Evolutionary conservation across 306 rosid genomes (phyloP), one percentile per base, ranked within the genome.

Genomic region (Luffa acutangula): DNA sequence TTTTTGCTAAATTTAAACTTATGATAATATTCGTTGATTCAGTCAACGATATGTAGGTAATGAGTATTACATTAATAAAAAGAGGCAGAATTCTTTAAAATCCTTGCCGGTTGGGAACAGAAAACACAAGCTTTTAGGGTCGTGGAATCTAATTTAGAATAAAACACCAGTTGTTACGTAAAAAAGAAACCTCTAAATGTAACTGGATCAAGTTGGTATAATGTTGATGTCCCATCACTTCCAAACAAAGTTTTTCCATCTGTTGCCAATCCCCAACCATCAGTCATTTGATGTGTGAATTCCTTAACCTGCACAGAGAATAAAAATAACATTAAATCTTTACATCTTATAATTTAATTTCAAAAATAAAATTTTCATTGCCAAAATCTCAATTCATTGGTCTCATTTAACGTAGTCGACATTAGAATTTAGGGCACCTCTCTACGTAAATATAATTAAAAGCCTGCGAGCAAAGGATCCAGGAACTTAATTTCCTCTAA

Each of bases 241-340:
- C 98, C 98, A 86, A 85, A 95, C 84, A 94, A 80, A 83, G 87
- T 80, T 76, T 91, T 81, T 80, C 95, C 98, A 81, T 95, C 98
- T 59, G 96, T 89, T 84, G 98, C 93, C 78, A 95, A 82, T 79
- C 98, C 98, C 98, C 98, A 95, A 70, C 98, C 98, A 87, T 95
- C 98, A 43, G 78, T 57, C 97, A 95, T 95, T 57, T 84, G 85
- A 88, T 92, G 97, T 34, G 87, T 81, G 84, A 94, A 95, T 82
- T 79, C 80, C 70, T 76, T 90, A 74, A 87, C 36, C 98, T 94
- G 82, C 80, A 84, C 6, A 3, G 46, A 78, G 56, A 65, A 79
- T 48, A 77, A 45, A 76, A 42, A 45, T 62, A 75, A 15, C n/a
- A 46, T 79, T 48, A 72, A 51, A 25, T 73, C n/a, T 70, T 70